Conservation (phyloP, 1,139 yeast genomes). For the Kluyveromyces sp. region DNA sequence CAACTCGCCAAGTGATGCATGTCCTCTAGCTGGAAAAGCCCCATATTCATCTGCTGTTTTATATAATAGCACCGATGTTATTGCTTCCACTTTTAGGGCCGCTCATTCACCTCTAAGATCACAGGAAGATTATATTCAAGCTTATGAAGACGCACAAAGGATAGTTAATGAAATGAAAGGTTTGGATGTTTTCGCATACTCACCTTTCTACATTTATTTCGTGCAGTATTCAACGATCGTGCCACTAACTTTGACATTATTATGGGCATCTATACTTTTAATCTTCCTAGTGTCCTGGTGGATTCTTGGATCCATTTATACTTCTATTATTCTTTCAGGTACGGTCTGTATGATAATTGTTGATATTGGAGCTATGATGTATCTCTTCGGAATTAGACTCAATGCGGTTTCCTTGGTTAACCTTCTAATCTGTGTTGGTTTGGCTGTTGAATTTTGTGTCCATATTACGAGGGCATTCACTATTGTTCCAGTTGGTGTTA, state of each 20-base stretch:
- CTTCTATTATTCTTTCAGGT: slow-evolving; percentile 48
- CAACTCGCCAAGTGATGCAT: slow-evolving; percentile 73
- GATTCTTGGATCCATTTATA: slow-evolving; percentile 58
- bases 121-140: slow-evolving; percentile 75
- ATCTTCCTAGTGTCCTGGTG: slow-evolving; percentile 49
- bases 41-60: slow-evolving; percentile 66
- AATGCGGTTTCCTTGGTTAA: slow-evolving; percentile 90
- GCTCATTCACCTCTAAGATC: slow-evolving; percentile 77
- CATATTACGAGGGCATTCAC: slow-evolving; percentile 79
- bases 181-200: slow-evolving; percentile 74
- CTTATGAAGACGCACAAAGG: slow-evolving; percentile 67
- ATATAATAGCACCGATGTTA: slow-evolving; percentile 37
- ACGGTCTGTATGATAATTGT: slow-evolving; percentile 61
- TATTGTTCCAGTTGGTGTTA: slow-evolving; percentile 31
- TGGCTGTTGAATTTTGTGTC: slow-evolving; percentile 87
- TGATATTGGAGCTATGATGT: slow-evolving; percentile 76
- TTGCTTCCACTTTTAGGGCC: slow-evolving; percentile 65
- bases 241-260: slow-evolving; percentile 45
- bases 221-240: slow-evolving; percentile 74
- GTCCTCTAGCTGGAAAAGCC: slow-evolving; percentile 94
- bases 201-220: slow-evolving; percentile 87
- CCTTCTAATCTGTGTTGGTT: slow-evolving; percentile 79
- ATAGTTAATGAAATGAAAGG: slow-evolving; percentile 52
- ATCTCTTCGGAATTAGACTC: slow-evolving; percentile 63
- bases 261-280: slow-evolving; percentile 48